Base-by-base conservation (phyloP, 2,329 filamentous ascomycete species). In the Magnaporthales sp. region DNA sequence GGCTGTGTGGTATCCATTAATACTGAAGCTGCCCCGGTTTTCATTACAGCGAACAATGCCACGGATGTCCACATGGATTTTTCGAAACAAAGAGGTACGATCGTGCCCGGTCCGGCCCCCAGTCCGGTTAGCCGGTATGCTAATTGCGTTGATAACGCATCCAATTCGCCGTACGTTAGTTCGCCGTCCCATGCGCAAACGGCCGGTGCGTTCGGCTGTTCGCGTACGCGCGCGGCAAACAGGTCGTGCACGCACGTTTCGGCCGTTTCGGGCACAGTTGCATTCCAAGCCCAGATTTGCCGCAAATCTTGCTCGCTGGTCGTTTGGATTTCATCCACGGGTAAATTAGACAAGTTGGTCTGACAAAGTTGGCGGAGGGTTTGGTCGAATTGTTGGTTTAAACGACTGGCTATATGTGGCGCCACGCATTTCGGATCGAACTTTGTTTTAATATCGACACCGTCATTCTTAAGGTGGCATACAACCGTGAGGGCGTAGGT, bases 111-210 rank as follows among this genome's bases (percentile, higher is more conserved):
- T 3, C 67, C 67, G 32, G 72, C 66, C 29, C 69, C 70, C 3
- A 69, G 61, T 19, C 5, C 61, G 30, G 30, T 32, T 29, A 62
- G 29, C 13, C 6, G 2, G 15, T 22, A 19, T 4, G 60, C 60
- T 15, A 62, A 19, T 19, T 15, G 7, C 13, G 3, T 81, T 73
- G 0, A 92, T 78, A 65, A 2, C 11, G 61, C 54, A 31, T 75
- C 72, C n/a, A 78, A 68, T 64, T 76, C 69, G 9, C 66, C 66
- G 64, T 77, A 75, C 2, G 74, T 74, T 11, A 77, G 31, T 3
- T 69, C 63, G 2, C 74, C 73, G 67, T 78, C 76, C 72, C 73
- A 69, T 64, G 72, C 67, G 67, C 64, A 68, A 62, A 77, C 31
- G 68, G 74, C 73, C 68, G 73, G 67, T 72, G 13, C 69, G 74